Evolutionary conservation across 2,329 filamentous ascomycete genomes (phyloP).

Genomic region (Arthrobotrys megalospora): DNA sequence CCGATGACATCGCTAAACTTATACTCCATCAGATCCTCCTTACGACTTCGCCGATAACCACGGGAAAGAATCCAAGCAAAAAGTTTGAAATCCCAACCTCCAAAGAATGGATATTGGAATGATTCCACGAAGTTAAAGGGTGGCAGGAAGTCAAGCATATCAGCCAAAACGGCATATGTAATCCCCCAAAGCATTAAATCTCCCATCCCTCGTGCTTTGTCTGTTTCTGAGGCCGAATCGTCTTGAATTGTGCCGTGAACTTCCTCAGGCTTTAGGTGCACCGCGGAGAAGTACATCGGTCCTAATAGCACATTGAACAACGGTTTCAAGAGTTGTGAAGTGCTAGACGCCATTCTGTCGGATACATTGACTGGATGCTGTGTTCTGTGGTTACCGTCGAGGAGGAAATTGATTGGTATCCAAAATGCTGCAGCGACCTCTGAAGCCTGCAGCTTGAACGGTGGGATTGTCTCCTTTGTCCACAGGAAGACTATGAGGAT

Average conservation of each 20-base stretch:
- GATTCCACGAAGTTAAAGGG: conserved; percentile 74
- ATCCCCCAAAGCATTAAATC: conserved; percentile 77
- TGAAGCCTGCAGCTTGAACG: conserved; percentile 76
- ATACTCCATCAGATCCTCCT: conserved; percentile 56
- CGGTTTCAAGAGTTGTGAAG: conserved; percentile 72
- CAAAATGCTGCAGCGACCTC: conserved; percentile 80
- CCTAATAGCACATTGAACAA: conserved; percentile 74
- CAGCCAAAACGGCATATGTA: conserved; percentile 77
- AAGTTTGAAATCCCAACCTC: conserved; percentile 74
- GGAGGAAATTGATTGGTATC: conserved; percentile 76
- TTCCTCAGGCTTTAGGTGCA: conserved; percentile 73
- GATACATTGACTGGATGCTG: conserved; percentile 77
- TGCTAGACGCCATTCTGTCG: conserved; percentile 74
- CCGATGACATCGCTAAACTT: conserved; percentile 54
- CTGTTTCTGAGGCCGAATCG: conserved; percentile 63
- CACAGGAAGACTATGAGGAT: conserved; percentile 74
- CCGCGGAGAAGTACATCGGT: conserved; percentile 78
- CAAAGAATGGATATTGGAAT: conserved; percentile 80
- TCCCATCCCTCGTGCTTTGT: conserved; percentile 66
- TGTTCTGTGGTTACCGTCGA: conserved; percentile 75
- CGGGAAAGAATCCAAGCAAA: conserved; percentile 75
- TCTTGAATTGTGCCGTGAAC: conserved; percentile 74
- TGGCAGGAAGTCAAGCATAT: conserved; percentile 78
- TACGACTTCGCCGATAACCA: conserved; percentile 72
- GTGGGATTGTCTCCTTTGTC: conserved; percentile 73